Percentiles rank a stretch among this genome's conserved stretches.
Conservation (phyloP, 208 protist species). For the Kentomonas sorsogonicus region DNA sequence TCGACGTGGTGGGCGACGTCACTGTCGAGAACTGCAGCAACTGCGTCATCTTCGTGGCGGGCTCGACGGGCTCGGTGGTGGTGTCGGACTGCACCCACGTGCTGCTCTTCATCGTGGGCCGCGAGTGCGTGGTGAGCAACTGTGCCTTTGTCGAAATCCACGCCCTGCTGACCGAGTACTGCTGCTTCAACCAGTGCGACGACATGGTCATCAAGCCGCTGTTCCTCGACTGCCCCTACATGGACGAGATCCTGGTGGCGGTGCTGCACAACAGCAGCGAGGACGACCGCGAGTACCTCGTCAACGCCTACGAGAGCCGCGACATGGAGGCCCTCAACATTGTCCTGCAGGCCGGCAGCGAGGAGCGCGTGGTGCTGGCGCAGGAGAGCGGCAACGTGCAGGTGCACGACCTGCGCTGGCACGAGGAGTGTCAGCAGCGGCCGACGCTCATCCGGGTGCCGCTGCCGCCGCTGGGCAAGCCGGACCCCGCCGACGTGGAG, state of each 20-base stretch:
- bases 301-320: conserved; percentile 24
- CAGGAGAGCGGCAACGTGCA: conserved; percentile 18
- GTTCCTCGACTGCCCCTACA: conserved; percentile 43
- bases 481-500: too few relatives aligned
- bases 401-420: conserved; percentile 27
- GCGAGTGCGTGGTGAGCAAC: conserved; percentile 38
- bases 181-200: conserved; percentile 20
- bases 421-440: conserved; percentile 9
- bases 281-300: conserved; percentile 22
- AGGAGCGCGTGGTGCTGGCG: conserved; percentile 22
- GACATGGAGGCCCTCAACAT: conserved; percentile 46
- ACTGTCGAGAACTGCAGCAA: conserved; percentile 54
- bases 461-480: too few relatives aligned
- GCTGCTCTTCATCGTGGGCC: conserved; percentile 38
- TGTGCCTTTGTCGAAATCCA: conserved; percentile 34
- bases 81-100: conserved; percentile 50
- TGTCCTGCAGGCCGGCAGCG: conserved; percentile 27
- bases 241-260: conserved; percentile 40
- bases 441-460: neutral
- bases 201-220: conserved; percentile 37
- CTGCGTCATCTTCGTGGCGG: conserved; percentile 67
- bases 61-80: conserved; percentile 38
- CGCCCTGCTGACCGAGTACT: conserved; percentile 54
- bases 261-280: conserved; percentile 31
- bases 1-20: conserved; percentile 60